Evolutionary conservation across 495 filamentous ascomycete species (phyloP).

Genomic region (Cercophora samala): DNA sequence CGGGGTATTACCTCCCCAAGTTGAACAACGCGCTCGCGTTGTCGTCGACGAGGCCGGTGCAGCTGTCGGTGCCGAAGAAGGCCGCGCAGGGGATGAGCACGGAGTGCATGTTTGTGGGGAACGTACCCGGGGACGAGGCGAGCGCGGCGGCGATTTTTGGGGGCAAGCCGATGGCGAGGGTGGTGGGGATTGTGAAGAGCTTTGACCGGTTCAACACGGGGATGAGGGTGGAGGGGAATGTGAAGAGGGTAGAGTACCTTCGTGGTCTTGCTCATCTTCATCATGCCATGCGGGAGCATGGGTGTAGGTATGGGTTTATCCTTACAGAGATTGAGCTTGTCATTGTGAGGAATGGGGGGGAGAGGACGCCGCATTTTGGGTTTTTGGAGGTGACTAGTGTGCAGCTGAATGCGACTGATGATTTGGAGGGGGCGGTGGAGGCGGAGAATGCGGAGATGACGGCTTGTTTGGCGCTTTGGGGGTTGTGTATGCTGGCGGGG

Average conservation of each 20-base stretch:
- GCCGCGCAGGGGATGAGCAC: conserved; percentile 60
- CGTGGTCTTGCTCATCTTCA: conserved; percentile 80
- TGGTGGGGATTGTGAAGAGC: conserved; percentile 83
- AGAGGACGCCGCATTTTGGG: conserved; percentile 75
- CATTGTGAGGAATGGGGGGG: conserved; percentile 75
- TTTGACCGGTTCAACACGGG: conserved; percentile 92
- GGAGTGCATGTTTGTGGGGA: conserved; percentile 68
- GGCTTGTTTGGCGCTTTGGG: conserved; percentile 51
- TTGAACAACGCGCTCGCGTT: conserved; percentile 73
- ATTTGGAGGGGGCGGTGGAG: conserved; percentile 16
- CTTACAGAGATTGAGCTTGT: conserved; percentile 93
- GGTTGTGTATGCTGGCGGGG: conserved; percentile 73
- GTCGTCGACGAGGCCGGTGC: conserved; percentile 58
- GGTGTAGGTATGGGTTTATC: conserved; percentile 90
- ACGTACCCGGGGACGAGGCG: conserved; percentile 49
- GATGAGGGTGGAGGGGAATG: conserved; percentile 78
- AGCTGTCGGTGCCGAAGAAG: conserved; percentile 54
- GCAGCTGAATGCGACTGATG: conserved; percentile 45
- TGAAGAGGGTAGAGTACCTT: conserved; percentile 80
- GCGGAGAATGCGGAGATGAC: conserved; percentile 52
- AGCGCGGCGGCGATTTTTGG: conserved; percentile 57
- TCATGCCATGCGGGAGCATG: conserved; percentile 85
- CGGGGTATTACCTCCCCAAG: conserved; percentile 68
- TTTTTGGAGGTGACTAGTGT: conserved; percentile 71
- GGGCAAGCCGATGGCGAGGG: conserved; percentile 69